phyloP scores from a whole-genome alignment of 2,329 filamentous ascomycete genomes.

The Arthrobotrys iridis region DNA sequence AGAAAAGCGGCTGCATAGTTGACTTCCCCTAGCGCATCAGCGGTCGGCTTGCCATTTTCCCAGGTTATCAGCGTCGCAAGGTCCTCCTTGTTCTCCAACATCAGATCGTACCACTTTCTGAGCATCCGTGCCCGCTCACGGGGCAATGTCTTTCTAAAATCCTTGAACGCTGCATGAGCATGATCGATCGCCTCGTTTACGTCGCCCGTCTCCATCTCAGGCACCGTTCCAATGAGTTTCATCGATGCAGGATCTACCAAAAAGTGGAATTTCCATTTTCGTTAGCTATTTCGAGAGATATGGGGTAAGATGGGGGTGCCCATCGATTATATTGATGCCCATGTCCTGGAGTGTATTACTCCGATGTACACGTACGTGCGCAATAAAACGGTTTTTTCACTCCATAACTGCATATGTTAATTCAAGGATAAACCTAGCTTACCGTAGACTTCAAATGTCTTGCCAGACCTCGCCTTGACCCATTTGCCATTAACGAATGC shows the following conservation, averaged over 20 bases:
- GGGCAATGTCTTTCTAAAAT: constrained; percentile 76
- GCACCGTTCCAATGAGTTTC: constrained; percentile 80
- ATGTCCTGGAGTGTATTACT: constrained; percentile 40
- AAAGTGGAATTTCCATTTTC: constrained; percentile 23
- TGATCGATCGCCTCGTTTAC: constrained; percentile 82
- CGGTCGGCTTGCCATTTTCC: constrained; percentile 87
- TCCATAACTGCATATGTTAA: constrained; percentile 21
- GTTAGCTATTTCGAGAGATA: constrained; percentile 44
- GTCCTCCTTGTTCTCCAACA: constrained; percentile 81
- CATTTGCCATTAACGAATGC: constrained; percentile 88
- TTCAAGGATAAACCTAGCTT: constrained; percentile 55
- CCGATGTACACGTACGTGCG: constrained; percentile 45
- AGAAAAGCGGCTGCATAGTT: constrained; percentile 78
- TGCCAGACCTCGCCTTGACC: constrained; percentile 82
- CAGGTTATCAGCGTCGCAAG: constrained; percentile 84
- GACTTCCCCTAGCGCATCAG: constrained; percentile 78
- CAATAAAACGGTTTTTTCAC: constrained; percentile 49
- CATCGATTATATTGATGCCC: constrained; percentile 12
- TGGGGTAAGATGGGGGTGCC: neutral
- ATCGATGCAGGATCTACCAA: constrained; percentile 80
- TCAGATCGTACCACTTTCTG: constrained; percentile 81
- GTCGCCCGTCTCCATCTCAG: constrained; percentile 83
- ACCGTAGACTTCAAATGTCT: constrained; percentile 89
- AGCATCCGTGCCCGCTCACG: constrained; percentile 79
- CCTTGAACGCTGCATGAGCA: constrained; percentile 78